Evolutionary conservation across 495 filamentous ascomycete species (phyloP).

Genomic region (Chaetomium cochliodes): DNA sequence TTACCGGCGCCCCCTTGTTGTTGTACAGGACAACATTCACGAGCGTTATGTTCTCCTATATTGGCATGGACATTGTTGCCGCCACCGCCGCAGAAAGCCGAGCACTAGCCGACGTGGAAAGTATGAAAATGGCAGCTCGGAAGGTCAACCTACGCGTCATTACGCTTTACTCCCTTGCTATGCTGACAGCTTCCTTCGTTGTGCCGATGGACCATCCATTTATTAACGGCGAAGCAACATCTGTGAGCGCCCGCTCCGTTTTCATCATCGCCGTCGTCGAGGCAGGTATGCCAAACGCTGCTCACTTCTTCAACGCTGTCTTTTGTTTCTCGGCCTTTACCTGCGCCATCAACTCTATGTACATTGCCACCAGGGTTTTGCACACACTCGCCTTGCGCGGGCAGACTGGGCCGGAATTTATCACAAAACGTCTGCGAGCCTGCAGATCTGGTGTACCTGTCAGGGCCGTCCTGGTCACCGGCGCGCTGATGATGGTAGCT

Average conservation of each 20-base stretch:
- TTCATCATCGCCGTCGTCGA: slow-evolving; percentile 50
- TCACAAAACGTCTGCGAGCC: slow-evolving; percentile 35
- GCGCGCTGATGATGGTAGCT: slow-evolving; percentile 44
- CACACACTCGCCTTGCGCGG: slow-evolving; percentile 48
- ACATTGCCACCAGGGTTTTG: slow-evolving; percentile 47
- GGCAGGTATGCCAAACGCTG: slow-evolving; percentile 41
- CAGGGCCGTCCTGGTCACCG: slow-evolving; percentile 50
- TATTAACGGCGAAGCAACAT: slow-evolving; percentile 44
- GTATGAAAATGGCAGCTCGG: slow-evolving; percentile 51
- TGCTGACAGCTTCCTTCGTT: slow-evolving; percentile 45
- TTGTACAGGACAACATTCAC: slow-evolving; percentile 43
- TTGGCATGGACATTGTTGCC: slow-evolving; percentile 52
- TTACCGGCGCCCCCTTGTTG: background rate
- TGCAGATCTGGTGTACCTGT: slow-evolving; percentile 51
- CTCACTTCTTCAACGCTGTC: slow-evolving; percentile 50
- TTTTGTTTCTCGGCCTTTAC: slow-evolving; percentile 51
- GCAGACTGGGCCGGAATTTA: slow-evolving; percentile 42
- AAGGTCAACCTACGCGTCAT: slow-evolving; percentile 50
- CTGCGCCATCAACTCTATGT: slow-evolving; percentile 48
- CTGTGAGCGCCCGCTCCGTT: slow-evolving; percentile 41
- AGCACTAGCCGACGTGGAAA: slow-evolving; percentile 46
- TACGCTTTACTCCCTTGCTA: slow-evolving; percentile 44
- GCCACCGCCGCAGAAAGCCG: slow-evolving; percentile 51
- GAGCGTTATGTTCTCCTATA: slow-evolving; percentile 47
- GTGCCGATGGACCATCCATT: slow-evolving; percentile 49